Evolutionary conservation across 495 filamentous ascomycete genomes (phyloP).

Genomic region (Penicillium bovifimosum): DNA sequence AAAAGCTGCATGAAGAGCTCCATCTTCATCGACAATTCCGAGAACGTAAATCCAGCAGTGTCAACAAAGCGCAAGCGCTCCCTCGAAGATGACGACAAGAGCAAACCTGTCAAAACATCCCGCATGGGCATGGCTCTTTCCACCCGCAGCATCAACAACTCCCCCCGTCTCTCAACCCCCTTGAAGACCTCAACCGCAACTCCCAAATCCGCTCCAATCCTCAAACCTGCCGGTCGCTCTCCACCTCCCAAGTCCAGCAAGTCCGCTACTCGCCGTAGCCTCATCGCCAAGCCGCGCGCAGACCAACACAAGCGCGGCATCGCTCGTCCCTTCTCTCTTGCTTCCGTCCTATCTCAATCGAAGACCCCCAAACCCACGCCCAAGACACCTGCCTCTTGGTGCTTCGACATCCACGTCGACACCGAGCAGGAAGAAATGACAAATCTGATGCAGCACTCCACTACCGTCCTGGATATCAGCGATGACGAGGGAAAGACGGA

Average conservation of each 20-base stretch:
- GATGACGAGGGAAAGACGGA: conserved; percentile 46
- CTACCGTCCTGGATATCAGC: conserved; percentile 76
- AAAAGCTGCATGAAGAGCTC: conserved; percentile 22
- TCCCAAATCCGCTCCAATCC: conserved; percentile 29
- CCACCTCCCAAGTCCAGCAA: conserved; percentile 33
- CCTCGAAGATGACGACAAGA: conserved; percentile 46
- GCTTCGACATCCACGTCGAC: conserved; percentile 94
- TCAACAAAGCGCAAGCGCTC: conserved; percentile 61
- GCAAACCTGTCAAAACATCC: conserved; percentile 41
- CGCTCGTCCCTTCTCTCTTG: conserved; percentile 65
- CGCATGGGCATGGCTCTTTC: conserved; percentile 32
- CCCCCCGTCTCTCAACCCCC: conserved; percentile 30
- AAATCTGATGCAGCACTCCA: conserved; percentile 86
- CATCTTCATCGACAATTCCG: conserved; percentile 54
- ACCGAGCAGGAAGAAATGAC: conserved; percentile 80
- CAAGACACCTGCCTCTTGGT: conserved; percentile 63
- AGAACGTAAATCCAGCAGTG: conserved; percentile 74
- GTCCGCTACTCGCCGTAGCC: conserved; percentile 32
- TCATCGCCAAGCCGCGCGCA: conserved; percentile 45
- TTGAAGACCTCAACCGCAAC: conserved; percentile 30
- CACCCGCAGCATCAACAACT: conserved; percentile 27
- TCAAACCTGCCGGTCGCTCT: conserved; percentile 40
- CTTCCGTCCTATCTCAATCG: conserved; percentile 57
- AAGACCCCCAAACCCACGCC: conserved; percentile 31
- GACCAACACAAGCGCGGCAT: conserved; percentile 43